Conservation (phyloP, 768 basidiomycete genomes). For the Pisolithus marmoratus region DNA sequence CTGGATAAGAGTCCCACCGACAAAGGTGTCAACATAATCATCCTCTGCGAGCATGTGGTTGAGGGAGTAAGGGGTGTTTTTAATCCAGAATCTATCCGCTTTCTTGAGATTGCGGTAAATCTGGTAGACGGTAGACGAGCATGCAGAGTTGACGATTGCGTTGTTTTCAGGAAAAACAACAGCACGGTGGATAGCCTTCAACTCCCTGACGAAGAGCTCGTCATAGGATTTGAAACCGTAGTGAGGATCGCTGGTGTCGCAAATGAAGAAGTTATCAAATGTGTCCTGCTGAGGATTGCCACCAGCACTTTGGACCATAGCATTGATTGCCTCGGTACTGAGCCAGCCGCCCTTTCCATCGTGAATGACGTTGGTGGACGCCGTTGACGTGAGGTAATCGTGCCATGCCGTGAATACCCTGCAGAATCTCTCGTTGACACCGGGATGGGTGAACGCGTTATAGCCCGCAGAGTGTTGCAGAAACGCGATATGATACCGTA, state of each 20-base stretch:
- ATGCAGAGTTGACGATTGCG: constrained; percentile 41
- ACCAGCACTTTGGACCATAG: constrained; percentile 4
- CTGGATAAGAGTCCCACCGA: constrained; percentile 50
- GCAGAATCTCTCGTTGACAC: constrained; percentile 43
- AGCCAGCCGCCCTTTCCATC: constrained; percentile 44
- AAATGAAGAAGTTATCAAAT: constrained; percentile 37
- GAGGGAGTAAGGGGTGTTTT: constrained; percentile 57
- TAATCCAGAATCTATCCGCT: constrained; percentile 53
- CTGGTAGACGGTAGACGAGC: constrained; percentile 48
- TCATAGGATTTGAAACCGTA: constrained; percentile 49
- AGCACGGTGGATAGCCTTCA: constrained; percentile 38
- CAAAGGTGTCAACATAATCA: constrained; percentile 34
- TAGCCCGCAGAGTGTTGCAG: background rate
- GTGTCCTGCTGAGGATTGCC: constrained; percentile 2
- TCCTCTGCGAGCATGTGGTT: constrained; percentile 46
- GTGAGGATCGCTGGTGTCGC: constrained; percentile 34
- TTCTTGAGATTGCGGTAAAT: constrained; percentile 34
- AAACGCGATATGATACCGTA: background rate
- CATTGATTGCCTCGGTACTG: constrained; percentile 25
- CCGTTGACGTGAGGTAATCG: constrained; percentile 37
- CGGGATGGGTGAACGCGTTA: constrained; percentile 32
- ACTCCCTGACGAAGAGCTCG: constrained; percentile 47
- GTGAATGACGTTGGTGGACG: constrained; percentile 39
- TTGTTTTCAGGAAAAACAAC: constrained; percentile 22
- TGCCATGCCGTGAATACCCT: constrained; percentile 48